A percentile compares a stretch with the other conserved stretches of the same genome.
Conservation (phyloP, 75 land plant species). For the Larix kaempferi region DNA sequence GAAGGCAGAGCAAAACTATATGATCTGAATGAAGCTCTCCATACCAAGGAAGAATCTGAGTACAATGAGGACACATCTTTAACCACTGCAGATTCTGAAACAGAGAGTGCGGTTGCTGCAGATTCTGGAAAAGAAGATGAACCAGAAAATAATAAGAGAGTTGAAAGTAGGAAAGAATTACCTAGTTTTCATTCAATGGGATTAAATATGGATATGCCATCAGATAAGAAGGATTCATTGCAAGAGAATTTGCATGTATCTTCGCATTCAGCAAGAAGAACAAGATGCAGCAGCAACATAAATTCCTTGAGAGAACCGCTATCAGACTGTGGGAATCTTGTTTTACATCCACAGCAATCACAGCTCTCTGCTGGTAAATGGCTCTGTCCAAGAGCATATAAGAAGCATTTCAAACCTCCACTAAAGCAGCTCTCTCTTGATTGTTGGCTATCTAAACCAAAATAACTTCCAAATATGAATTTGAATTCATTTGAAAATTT, state of each 20-base stretch:
- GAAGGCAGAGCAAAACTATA: no score
- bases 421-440: slow-evolving; percentile 6
- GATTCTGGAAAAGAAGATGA: background rate
- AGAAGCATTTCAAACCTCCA: slow-evolving; percentile 8
- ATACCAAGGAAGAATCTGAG: no score
- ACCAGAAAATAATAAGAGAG: background rate
- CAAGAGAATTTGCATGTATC: background rate
- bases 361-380: slow-evolving; percentile 2
- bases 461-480: background rate
- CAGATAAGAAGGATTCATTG: slow-evolving; percentile 1
- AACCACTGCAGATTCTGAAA: background rate
- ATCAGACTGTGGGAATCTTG: background rate
- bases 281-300: background rate
- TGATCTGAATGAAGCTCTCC: no score
- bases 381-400: slow-evolving; percentile 1
- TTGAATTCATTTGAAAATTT: background rate
- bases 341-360: background rate
- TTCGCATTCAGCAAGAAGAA: background rate
- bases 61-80: no score
- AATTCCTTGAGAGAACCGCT: background rate
- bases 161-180: background rate
- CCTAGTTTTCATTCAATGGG: background rate
- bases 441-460: slow-evolving; percentile 5
- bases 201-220: background rate
- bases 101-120: background rate